A percentile compares a stretch with the other conserved stretches of the same genome.
Conservation (phyloP, 2,329 filamentous ascomycete species). For the Fusarium gaditjirri region DNA sequence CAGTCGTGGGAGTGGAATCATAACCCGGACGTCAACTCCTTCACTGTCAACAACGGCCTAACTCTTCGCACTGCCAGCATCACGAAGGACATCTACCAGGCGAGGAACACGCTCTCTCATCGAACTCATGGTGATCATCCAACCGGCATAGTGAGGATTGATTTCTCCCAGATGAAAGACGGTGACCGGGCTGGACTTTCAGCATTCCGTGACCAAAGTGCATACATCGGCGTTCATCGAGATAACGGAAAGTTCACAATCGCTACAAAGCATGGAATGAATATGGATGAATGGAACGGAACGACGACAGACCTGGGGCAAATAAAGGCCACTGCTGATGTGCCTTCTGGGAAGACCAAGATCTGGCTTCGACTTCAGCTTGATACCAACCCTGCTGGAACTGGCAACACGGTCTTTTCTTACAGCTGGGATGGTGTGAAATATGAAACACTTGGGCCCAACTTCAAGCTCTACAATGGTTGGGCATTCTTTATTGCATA, state of each 20-base stretch:
- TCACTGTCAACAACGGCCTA: slow-evolving; percentile 56
- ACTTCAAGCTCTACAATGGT: slow-evolving; percentile 52
- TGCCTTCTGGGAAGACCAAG: slow-evolving; percentile 29
- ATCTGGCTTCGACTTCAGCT: slow-evolving; percentile 41
- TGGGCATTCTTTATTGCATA: slow-evolving; percentile 63
- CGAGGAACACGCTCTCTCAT: slow-evolving; percentile 61
- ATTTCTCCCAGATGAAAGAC: slow-evolving; percentile 59
- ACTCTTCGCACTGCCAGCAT: slow-evolving; percentile 61
- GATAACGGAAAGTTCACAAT: slow-evolving; percentile 44
- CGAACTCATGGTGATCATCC: slow-evolving; percentile 58
- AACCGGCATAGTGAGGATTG: slow-evolving; percentile 60
- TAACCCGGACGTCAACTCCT: slow-evolving; percentile 64
- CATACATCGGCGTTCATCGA: slow-evolving; percentile 62
- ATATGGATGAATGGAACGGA: slow-evolving; percentile 48
- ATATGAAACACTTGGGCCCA: slow-evolving; percentile 44
- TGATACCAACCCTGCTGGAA: slow-evolving; percentile 40
- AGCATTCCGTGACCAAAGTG: slow-evolving; percentile 62
- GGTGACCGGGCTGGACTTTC: slow-evolving; percentile 65
- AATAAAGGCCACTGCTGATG: slow-evolving; percentile 32
- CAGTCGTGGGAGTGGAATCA: slow-evolving; percentile 71
- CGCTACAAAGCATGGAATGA: slow-evolving; percentile 52
- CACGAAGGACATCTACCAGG: slow-evolving; percentile 60
- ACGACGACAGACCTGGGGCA: slow-evolving; percentile 29
- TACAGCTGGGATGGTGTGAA: slow-evolving; percentile 32
- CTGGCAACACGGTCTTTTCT: slow-evolving; percentile 33